Percentiles rank a stretch among this genome's conserved stretches.
phyloP scores from a whole-genome alignment of 352 stramenopile species.

The Phytophthora tubulina region DNA sequence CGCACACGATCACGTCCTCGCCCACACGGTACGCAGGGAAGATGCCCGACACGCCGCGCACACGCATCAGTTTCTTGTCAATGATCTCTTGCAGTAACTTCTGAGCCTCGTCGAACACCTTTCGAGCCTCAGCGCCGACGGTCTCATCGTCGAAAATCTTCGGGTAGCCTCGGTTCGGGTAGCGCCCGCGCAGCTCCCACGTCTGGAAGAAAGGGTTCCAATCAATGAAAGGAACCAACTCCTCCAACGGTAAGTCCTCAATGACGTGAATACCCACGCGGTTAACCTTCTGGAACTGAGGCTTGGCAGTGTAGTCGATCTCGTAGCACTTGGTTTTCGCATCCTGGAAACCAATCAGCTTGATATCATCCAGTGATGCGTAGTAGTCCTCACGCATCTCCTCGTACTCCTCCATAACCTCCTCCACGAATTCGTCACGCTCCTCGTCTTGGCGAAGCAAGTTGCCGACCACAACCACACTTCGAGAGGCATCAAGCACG shows the following conservation, averaged over 20 bases:
- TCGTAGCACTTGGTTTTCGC: constrained; percentile 76
- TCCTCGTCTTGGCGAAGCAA: constrained; percentile 93
- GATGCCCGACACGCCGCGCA: constrained; percentile 95
- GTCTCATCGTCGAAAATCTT: constrained; percentile 99
- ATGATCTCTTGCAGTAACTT: constrained; percentile 95
- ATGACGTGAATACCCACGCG: constrained; percentile 91
- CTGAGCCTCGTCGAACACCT: constrained; percentile 97
- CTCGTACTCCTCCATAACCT: constrained; percentile 95
- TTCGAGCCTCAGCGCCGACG: constrained; percentile 95
- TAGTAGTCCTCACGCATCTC: constrained; percentile 91
- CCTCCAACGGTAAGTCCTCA: constrained; percentile 85
- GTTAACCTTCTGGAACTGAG: constrained; percentile 87
- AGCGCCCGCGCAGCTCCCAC: constrained; percentile 97
- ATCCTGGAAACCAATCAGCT: constrained; percentile 60
- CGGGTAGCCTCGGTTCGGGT: constrained; percentile 98
- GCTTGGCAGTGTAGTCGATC: constrained; percentile 93
- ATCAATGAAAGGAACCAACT: constrained; percentile 97
- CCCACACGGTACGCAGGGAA: constrained; percentile 94
- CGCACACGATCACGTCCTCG: constrained; percentile 97
- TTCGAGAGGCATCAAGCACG: constrained; percentile 97
- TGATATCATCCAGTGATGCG: constrained; percentile 78
- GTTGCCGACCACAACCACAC: constrained; percentile 95
- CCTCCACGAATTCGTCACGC: constrained; percentile 93
- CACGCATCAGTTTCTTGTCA: constrained; percentile 89
- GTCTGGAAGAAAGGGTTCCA: constrained; percentile 99